A percentile compares a stretch with the other conserved stretches of the same genome.
These are phyloP conservation scores for Fusarium armeniacum DNA, from an alignment of 2,329 filamentous ascomycete genomes.

Conservation along the genomic window DNA sequence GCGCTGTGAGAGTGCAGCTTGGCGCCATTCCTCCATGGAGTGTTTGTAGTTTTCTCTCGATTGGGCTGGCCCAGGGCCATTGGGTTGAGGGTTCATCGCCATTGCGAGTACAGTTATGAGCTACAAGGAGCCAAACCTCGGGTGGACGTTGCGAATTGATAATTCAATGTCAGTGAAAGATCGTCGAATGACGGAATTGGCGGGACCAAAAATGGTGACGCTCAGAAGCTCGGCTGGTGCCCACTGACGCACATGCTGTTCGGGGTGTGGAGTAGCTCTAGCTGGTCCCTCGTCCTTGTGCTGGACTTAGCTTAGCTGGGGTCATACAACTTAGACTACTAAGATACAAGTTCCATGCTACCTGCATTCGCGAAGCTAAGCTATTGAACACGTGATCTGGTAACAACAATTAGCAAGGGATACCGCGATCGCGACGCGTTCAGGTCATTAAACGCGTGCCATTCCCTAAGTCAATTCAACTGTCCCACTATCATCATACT, in stretches of 20 bases:
- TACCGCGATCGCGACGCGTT: conserved; percentile 46
- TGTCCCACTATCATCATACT: conserved; percentile 35
- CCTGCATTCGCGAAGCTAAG: conserved; percentile 21
- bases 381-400: conserved; percentile 46
- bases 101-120: background rate
- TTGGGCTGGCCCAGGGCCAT: conserved; percentile 27
- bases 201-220: conserved; percentile 46
- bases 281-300: background rate
- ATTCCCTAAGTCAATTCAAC: conserved; percentile 27
- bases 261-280: background rate
- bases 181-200: conserved; percentile 40
- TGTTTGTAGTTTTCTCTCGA: conserved; percentile 48
- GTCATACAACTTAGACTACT: too few relatives aligned
- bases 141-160: conserved; percentile 1
- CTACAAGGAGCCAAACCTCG: conserved; percentile 1
- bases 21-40: conserved; percentile 53
- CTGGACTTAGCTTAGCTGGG: background rate
- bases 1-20: conserved; percentile 48
- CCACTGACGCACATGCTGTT: conserved; percentile 32
- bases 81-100: conserved; percentile 41
- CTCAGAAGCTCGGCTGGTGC: conserved; percentile 28
- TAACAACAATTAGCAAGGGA: conserved; percentile 18
- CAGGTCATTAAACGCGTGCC: conserved; percentile 49
- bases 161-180: conserved; percentile 5
- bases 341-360: too few relatives aligned